Percentiles rank a stretch among this genome's conserved stretches.
Evolutionary conservation across 371 early-diverging fungal species (phyloP).

Genomic region (Dichotomocladium elegans): DNA sequence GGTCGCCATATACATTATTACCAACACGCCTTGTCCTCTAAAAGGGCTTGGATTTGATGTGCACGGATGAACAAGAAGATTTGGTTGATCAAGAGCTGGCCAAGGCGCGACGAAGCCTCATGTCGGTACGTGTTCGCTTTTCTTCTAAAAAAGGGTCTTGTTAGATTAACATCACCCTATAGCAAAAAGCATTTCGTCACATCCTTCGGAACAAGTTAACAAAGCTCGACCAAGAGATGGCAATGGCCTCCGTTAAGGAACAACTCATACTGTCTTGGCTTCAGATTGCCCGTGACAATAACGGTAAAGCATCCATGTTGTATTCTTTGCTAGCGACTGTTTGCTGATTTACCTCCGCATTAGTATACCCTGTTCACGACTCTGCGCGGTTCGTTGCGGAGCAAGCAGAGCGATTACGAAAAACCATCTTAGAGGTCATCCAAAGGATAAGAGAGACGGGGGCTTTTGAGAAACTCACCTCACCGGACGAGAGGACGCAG

Average conservation of each 20-base stretch:
- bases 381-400: neutral
- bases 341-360: neutral
- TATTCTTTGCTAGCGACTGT: neutral
- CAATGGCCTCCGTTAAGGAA: neutral
- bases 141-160: neutral
- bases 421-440: too few relatives aligned
- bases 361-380: neutral
- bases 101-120: neutral
- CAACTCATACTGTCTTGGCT: neutral
- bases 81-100: conserved; percentile 9
- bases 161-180: neutral
- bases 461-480: too few relatives aligned
- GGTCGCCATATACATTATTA: neutral
- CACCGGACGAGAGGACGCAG: too few relatives aligned
- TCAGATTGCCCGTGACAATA: neutral
- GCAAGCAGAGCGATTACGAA: neutral
- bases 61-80: conserved; percentile 11
- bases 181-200: conserved; percentile 11
- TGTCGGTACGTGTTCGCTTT: conserved; percentile 2
- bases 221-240: neutral
- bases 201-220: neutral
- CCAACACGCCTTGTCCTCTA: neutral
- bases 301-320: neutral
- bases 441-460: too few relatives aligned
- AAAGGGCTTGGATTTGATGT: conserved; percentile 7